Base-by-base conservation (phyloP, 1,284 basidiomycete species). In the Cutaneotrichosporon cutaneum region DNA sequence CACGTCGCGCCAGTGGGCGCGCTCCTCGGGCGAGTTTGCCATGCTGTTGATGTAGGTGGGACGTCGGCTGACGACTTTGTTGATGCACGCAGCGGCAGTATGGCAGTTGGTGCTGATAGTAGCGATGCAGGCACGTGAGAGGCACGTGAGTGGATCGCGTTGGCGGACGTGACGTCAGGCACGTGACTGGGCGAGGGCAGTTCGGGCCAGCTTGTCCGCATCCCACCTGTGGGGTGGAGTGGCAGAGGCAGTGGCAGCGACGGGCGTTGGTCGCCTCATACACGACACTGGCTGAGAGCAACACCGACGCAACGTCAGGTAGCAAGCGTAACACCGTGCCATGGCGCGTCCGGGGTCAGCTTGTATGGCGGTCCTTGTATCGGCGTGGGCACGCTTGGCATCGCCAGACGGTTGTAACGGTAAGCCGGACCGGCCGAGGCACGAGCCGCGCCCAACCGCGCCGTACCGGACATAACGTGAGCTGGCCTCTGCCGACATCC, bases 1-100 rank as follows among this genome's bases (percentile, higher is more conserved):
- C 14, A 79, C 74, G 16, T 73, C 68, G 24, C 68, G 62, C 76
- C 77, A 80, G 62, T 80, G 77, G 24, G 68, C 68, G 50, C 65
- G 62, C 58, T 80, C 78, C 53, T 75, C 72, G 16, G 66, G 62
- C 8, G 72, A 64, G 57, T 73, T 44, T 21, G 52, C 52, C 52
- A 54, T 54, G n/a, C n/a, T 30, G 48, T 50, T 11, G 42, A 5
- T 30, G 30, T 30, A 8, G 44, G 22, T 24, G 26, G 5, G 48
- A 8, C n/a, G n/a, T n/a, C 13, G 24, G 47, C 47, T 22, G n/a
- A 11, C 1, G 21, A 14, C n/a, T 48, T 14, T 48, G 45, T 22
- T 5, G 6, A 26, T 48, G 21, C 3, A 11, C 6, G 22, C 2
- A 16, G 14, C 21, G 45, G 22, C 6, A 13, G 36, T 3, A 39